Conservation (phyloP, 441 rosid genomes). For the Biscutella laevigata region DNA sequence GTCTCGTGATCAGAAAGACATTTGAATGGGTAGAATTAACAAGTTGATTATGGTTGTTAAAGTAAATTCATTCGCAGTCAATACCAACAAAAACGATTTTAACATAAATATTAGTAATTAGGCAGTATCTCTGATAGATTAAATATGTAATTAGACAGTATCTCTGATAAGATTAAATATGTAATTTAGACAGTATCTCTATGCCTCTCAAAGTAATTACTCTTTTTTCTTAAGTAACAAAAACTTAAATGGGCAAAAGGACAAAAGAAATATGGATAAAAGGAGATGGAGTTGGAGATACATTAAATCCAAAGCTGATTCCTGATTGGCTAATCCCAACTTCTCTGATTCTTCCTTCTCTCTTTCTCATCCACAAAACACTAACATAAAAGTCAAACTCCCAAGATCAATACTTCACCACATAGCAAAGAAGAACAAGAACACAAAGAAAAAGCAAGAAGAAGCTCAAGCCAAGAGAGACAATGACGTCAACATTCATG, state of each 20-base stretch:
- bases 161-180: too few relatives aligned
- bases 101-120: too few relatives aligned
- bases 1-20: too few relatives aligned
- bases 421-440: constrained; percentile 18
- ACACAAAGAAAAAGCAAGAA: background rate
- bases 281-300: constrained; percentile 35
- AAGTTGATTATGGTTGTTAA: too few relatives aligned
- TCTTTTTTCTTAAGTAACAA: background rate
- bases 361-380: constrained; percentile 27
- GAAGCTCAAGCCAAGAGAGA: constrained; percentile 3
- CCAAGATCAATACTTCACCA: constrained; percentile 14
- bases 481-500: constrained; percentile 47
- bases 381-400: constrained; percentile 17
- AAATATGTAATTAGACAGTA: too few relatives aligned
- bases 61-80: too few relatives aligned
- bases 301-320: constrained; percentile 47
- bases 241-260: background rate
- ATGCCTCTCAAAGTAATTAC: too few relatives aligned
- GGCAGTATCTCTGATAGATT: too few relatives aligned
- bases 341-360: constrained; percentile 35
- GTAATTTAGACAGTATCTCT: too few relatives aligned
- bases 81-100: too few relatives aligned
- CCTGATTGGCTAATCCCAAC: constrained; percentile 51
- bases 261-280: constrained; percentile 15
- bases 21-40: too few relatives aligned